These are phyloP conservation scores for Leucocoprinus birnbaumii DNA, from an alignment of 768 basidiomycete genomes.

Conservation along the genomic window DNA sequence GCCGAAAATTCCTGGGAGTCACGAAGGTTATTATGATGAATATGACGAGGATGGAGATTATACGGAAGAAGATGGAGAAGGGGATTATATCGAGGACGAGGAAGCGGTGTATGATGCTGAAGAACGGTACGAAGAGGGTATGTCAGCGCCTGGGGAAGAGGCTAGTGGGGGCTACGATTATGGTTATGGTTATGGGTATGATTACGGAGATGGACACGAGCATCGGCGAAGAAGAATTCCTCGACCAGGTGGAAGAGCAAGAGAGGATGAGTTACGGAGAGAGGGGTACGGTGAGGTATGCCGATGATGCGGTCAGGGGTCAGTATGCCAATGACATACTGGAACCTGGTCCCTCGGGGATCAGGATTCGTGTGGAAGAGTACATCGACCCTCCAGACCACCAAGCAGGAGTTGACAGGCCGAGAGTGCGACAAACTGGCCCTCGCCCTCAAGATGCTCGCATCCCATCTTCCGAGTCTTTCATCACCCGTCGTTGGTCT, in stretches of 20 bases:
- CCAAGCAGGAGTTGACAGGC: too few species aligned
- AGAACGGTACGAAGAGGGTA: conserved; percentile 14
- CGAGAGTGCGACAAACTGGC: too few species aligned
- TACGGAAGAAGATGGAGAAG: too few species aligned
- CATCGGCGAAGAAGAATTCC: conserved; percentile 13
- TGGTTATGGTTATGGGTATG: conserved; percentile 28
- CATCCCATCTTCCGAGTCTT: conserved; percentile 44
- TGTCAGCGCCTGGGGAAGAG: conserved; percentile 19
- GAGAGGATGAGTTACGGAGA: background rate
- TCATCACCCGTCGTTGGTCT: conserved; percentile 50
- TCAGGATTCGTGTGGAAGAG: background rate
- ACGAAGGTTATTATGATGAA: conserved; percentile 26
- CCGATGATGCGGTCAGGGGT: background rate
- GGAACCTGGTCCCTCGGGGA: conserved; percentile 6
- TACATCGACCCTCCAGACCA: background rate
- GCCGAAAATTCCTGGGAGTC: conserved; percentile 40
- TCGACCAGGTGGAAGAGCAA: too few species aligned
- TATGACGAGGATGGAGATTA: conserved; percentile 18
- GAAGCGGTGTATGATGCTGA: conserved; percentile 28
- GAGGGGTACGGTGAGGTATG: conserved; percentile 6
- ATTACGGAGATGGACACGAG: conserved; percentile 25
- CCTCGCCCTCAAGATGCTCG: background rate
- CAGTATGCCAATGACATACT: background rate
- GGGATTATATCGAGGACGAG: too few species aligned
- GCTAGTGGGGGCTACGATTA: conserved; percentile 26